Conservation (phyloP, 148 eudicot genomes). For the Vaccinium darrowii region DNA sequence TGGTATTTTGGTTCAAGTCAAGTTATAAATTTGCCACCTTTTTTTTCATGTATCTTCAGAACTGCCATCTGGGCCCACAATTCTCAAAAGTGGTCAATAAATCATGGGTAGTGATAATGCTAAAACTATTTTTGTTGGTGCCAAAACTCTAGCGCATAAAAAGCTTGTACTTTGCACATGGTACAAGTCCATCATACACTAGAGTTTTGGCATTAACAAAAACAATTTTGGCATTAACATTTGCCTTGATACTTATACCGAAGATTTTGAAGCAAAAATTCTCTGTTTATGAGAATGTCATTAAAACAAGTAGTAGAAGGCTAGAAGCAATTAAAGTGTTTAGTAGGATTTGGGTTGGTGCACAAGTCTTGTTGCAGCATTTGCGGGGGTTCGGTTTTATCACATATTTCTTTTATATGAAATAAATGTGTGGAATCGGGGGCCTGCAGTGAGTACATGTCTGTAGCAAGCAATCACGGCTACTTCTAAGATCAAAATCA, state of each 20-base stretch:
- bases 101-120: too few species aligned
- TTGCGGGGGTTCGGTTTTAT: neutral
- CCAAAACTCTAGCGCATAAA: too few species aligned
- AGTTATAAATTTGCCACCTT: neutral
- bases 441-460: too few species aligned
- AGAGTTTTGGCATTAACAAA: too few species aligned
- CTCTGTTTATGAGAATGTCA: neutral
- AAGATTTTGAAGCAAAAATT: neutral
- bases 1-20: neutral
- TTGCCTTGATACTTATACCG: neutral
- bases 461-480: too few species aligned
- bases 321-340: neutral
- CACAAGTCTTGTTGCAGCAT: neutral
- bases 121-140: too few species aligned
- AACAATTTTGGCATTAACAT: too few species aligned
- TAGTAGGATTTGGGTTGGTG: too few species aligned
- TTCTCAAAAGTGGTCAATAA: neutral
- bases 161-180: too few species aligned
- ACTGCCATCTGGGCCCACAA: constrained; percentile 15
- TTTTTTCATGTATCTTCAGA: neutral
- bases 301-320: neutral
- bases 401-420: too few species aligned
- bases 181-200: too few species aligned
- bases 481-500: neutral
- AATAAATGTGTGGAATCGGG: too few species aligned